Evolutionary conservation across 2,329 filamentous ascomycete genomes (phyloP).

Genomic region (Nothophaeocryptopus gaeumannii): DNA sequence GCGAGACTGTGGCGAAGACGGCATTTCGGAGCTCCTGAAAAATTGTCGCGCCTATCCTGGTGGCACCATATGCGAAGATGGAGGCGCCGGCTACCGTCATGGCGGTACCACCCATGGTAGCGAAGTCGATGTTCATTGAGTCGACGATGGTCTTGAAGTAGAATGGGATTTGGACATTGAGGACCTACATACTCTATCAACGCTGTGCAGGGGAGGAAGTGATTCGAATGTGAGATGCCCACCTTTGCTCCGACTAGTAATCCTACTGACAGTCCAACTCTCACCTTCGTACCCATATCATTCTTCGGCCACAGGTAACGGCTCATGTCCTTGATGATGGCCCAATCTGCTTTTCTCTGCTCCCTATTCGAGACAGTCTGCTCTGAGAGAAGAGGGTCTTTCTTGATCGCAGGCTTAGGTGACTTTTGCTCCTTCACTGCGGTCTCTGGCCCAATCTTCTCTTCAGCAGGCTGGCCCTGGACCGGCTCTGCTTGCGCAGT

Average conservation of each 20-base stretch:
- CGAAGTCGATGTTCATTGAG: conserved; percentile 93
- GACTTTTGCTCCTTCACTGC: conserved; percentile 34
- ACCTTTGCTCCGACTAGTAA: conserved; percentile 86
- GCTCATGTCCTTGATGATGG: conserved; percentile 97
- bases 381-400: conserved; percentile 61
- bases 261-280: conserved; percentile 79
- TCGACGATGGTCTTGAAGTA: conserved; percentile 99
- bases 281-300: conserved; percentile 74
- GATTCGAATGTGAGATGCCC: conserved; percentile 20
- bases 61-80: conserved; percentile 83
- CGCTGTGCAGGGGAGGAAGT: conserved; percentile 14
- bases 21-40: conserved; percentile 95
- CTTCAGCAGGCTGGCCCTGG: conserved; percentile 27
- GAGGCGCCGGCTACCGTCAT: conserved; percentile 86
- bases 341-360: conserved; percentile 96
- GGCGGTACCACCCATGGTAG: conserved; percentile 80
- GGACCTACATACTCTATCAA: conserved; percentile 50
- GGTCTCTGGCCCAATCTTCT: conserved; percentile 37
- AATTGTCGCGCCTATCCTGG: conserved; percentile 80
- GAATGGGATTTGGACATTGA: conserved; percentile 97
- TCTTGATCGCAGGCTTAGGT: conserved; percentile 34
- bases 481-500: conserved; percentile 27
- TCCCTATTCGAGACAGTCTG: conserved; percentile 70
- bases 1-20: conserved; percentile 92
- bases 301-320: conserved; percentile 94